Percentiles rank a stretch among this genome's conserved stretches.
phyloP scores from a whole-genome alignment of 345 rosid species.

The Ceriops tagal region DNA sequence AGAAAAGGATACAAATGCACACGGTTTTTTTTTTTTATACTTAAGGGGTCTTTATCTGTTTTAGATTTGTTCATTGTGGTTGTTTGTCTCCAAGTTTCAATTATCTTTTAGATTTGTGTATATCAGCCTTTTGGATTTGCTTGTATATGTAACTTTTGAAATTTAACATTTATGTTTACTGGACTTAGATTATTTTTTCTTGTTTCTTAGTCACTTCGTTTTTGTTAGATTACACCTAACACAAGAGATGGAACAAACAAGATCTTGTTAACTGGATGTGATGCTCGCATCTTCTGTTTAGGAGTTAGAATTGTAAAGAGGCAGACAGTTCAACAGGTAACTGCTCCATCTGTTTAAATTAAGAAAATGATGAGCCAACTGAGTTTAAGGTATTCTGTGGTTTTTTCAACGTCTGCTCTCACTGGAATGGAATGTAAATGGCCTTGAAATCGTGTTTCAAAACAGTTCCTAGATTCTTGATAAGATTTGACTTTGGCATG shows the following conservation, averaged over 20 bases:
- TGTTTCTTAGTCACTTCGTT: neutral
- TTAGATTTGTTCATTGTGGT: neutral
- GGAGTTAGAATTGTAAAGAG: constrained; percentile 87
- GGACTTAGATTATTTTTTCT: neutral
- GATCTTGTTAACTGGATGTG: constrained; percentile 72
- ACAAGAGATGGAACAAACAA: constrained; percentile 77
- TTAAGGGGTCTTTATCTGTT: neutral
- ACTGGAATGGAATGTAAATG: too few relatives aligned
- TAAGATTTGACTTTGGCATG: too few relatives aligned
- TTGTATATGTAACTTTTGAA: neutral
- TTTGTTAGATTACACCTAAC: constrained; percentile 62
- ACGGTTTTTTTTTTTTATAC: too few relatives aligned
- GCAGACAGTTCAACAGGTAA: constrained; percentile 76
- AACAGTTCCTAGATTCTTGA: too few relatives aligned
- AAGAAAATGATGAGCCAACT: too few relatives aligned
- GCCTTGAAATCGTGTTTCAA: too few relatives aligned
- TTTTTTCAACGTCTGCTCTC: too few relatives aligned
- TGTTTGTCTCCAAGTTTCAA: neutral
- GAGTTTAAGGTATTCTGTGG: too few relatives aligned
- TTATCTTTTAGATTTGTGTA: too few relatives aligned
- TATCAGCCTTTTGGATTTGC: too few relatives aligned
- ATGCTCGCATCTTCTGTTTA: constrained; percentile 79
- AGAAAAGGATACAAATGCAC: too few relatives aligned
- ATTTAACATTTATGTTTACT: neutral
- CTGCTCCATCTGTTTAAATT: neutral